These are phyloP conservation scores for Globisporangium camurandrum DNA, from an alignment of 352 stramenopile species.

Conservation along the genomic window DNA sequence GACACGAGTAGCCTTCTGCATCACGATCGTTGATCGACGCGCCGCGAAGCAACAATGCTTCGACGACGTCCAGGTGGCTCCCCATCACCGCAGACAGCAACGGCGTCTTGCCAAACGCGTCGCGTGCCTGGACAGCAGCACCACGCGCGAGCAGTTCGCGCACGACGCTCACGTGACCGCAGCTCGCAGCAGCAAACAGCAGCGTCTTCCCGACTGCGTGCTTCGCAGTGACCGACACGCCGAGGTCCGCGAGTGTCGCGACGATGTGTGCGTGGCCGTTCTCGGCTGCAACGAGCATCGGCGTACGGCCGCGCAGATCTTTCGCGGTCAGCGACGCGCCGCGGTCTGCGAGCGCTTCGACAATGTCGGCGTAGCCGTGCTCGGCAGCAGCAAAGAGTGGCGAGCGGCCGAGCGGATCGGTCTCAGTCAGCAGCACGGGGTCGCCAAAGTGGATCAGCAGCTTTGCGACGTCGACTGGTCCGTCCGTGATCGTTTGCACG, in stretches of 20 bases:
- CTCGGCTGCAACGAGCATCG: conserved; percentile 10
- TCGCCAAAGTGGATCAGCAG: conserved; percentile 14
- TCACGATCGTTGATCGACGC: conserved; percentile 3
- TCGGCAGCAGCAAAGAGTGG: conserved; percentile 9
- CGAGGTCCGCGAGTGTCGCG: conserved; percentile 3
- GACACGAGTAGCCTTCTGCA: conserved; percentile 8
- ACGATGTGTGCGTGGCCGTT: conserved; percentile 10
- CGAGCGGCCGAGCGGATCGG: conserved; percentile 7
- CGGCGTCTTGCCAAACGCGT: conserved; percentile 12
- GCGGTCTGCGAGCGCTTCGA: conserved; percentile 5
- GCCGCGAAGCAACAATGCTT: conserved; percentile 3
- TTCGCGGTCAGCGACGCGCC: conserved; percentile 6
- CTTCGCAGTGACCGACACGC: conserved; percentile 2
- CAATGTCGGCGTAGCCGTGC: conserved; percentile 5
- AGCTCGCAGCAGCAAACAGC: conserved; percentile 10
- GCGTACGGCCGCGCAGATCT: conserved; percentile 7
- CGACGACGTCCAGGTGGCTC: conserved; percentile 5
- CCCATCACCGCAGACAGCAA: conserved; percentile 10
- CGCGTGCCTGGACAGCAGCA: conserved; percentile 4
- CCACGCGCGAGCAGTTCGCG: conserved; percentile 5
- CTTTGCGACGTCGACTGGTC: conserved; percentile 10
- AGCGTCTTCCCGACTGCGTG: conserved; percentile 11
- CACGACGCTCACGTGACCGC: conserved; percentile 9
- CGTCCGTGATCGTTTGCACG: conserved; percentile 10
- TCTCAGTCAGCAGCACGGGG: conserved; percentile 7